Evolutionary conservation across 2,329 filamentous ascomycete genomes (phyloP).

Genomic region (Spiromastix sp.): DNA sequence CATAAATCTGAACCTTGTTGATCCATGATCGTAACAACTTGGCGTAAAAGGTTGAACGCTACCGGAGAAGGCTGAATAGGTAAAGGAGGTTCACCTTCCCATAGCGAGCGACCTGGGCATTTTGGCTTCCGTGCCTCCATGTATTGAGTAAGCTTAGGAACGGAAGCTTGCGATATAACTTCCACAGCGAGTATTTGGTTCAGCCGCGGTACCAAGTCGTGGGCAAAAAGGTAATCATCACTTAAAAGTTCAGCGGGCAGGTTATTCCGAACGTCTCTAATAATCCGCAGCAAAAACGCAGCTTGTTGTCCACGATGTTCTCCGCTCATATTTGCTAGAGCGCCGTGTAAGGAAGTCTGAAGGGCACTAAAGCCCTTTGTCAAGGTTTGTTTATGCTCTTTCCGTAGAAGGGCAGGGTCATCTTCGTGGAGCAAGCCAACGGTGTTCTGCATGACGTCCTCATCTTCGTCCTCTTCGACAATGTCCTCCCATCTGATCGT

Average conservation of each 20-base stretch:
- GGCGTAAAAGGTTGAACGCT: slow-evolving; percentile 61
- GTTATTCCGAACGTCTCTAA: slow-evolving; percentile 62
- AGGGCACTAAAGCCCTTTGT: slow-evolving; percentile 49
- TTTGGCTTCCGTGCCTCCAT: slow-evolving; percentile 32
- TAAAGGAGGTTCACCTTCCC: slow-evolving; percentile 67
- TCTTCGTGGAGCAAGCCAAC: slow-evolving; percentile 53
- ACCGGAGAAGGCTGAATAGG: slow-evolving; percentile 70
- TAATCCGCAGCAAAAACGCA: slow-evolving; percentile 58
- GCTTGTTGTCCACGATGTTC: slow-evolving; percentile 38
- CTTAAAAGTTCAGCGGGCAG: slow-evolving; percentile 45
- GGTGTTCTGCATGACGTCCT: slow-evolving; percentile 26
- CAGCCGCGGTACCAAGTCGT: slow-evolving; percentile 51
- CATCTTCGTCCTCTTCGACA: slow-evolving; percentile 29
- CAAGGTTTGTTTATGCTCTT: slow-evolving; percentile 48
- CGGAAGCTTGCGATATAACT: slow-evolving; percentile 35
- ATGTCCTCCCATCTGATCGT: slow-evolving; percentile 27
- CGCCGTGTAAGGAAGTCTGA: slow-evolving; percentile 29
- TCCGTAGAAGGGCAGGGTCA: slow-evolving; percentile 55
- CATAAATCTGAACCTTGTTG: slow-evolving; percentile 67
- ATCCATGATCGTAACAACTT: slow-evolving; percentile 57
- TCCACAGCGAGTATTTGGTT: slow-evolving; percentile 51
- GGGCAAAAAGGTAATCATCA: slow-evolving; percentile 40
- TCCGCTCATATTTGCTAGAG: slow-evolving; percentile 39
- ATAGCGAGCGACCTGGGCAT: slow-evolving; percentile 57
- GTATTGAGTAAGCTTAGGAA: slow-evolving; percentile 36